phyloP scores from a whole-genome alignment of 371 early-diverging fungal genomes.

The Nosema granulosis region DNA sequence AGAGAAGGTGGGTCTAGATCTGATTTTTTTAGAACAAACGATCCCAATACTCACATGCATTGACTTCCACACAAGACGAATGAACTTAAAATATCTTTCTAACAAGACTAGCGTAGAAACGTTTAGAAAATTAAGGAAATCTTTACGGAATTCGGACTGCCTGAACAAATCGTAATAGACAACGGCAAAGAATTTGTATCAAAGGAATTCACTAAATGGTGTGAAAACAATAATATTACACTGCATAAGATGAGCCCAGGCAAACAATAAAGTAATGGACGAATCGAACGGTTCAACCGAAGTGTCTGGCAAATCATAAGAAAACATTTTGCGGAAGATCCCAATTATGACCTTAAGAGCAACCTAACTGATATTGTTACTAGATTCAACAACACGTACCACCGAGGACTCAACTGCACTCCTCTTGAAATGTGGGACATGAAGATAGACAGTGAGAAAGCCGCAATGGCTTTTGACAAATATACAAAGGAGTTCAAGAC shows the following conservation, averaged over 20 bases:
- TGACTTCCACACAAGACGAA: neutral
- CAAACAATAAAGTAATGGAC: slow-evolving; percentile 16
- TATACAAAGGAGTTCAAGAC: neutral
- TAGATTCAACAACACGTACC: neutral
- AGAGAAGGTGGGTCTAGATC: neutral
- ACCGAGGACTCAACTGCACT: neutral
- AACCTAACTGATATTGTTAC: neutral
- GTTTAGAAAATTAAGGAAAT: neutral
- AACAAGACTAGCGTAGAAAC: too few species aligned
- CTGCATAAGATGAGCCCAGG: neutral
- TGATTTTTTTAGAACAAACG: neutral
- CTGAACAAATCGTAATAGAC: slow-evolving; percentile 5
- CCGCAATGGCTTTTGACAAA: too few species aligned
- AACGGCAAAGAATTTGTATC: slow-evolving; percentile 13
- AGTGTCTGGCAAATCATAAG: neutral
- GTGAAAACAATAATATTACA: neutral
- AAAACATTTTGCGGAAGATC: neutral
- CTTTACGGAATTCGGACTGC: neutral
- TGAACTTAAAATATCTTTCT: too few species aligned
- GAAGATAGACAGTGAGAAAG: too few species aligned
- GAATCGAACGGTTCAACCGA: slow-evolving; percentile 26
- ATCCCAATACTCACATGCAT: neutral
- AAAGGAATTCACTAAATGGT: neutral
- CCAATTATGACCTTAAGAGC: neutral
- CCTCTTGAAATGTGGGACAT: slow-evolving; percentile 1